A percentile compares a stretch with the other conserved stretches of the same genome.
These are phyloP conservation scores for Cydonia oblonga DNA, from an alignment of 331 rosid genomes.

Conservation along the genomic window DNA sequence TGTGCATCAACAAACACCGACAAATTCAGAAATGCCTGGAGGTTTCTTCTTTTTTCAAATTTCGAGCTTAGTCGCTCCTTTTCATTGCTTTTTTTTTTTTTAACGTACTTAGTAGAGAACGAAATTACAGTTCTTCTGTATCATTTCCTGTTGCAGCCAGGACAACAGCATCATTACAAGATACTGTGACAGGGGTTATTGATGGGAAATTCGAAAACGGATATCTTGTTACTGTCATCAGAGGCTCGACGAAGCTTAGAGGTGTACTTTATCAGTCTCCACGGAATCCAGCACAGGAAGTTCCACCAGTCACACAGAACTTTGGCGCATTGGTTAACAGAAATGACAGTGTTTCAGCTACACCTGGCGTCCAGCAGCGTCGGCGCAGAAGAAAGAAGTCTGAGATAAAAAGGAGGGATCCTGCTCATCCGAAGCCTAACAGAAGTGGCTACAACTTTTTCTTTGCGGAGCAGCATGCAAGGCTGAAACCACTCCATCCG, in stretches of 20 bases:
- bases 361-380: slow-evolving; percentile 39
- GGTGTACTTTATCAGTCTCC: slow-evolving; percentile 74
- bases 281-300: slow-evolving; percentile 12
- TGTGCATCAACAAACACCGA: slow-evolving; percentile 24
- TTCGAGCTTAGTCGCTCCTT: not conserved
- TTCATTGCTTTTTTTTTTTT: not conserved
- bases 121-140: not conserved
- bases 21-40: slow-evolving; percentile 31
- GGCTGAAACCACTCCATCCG: slow-evolving; percentile 63
- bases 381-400: slow-evolving; percentile 74
- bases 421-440: slow-evolving; percentile 86
- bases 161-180: slow-evolving; percentile 21
- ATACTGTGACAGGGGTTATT: slow-evolving; percentile 57
- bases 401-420: slow-evolving; percentile 76
- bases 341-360: slow-evolving; percentile 22
- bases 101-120: not conserved
- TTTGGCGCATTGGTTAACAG: slow-evolving; percentile 14
- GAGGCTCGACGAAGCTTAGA: slow-evolving; percentile 60
- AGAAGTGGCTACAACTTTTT: slow-evolving; percentile 94
- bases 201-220: slow-evolving; percentile 94
- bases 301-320: slow-evolving; percentile 9
- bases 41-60: slow-evolving; percentile 31
- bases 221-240: slow-evolving; percentile 68
- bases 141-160: slow-evolving; percentile 20
- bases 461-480: slow-evolving; percentile 89